Conservation (phyloP, 306 rosid species). For the Sphenostylis stenocarpa region DNA sequence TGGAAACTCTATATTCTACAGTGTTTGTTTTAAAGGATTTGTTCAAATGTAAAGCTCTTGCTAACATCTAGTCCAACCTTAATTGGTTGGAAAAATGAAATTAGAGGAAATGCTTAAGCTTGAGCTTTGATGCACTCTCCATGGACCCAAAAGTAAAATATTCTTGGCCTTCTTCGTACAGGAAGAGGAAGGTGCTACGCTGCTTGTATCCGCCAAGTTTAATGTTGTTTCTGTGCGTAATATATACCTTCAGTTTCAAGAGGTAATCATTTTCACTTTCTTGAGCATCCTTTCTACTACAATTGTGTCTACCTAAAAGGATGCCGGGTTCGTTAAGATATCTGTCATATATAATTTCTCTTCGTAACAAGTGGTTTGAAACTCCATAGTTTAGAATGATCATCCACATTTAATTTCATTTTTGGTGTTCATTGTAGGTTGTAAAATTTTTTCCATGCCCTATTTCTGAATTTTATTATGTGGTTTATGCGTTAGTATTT, state of each 20-base stretch:
- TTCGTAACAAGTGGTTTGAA: background rate
- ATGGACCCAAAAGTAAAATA: background rate
- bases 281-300: constrained; percentile 17
- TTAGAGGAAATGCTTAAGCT: constrained; percentile 8
- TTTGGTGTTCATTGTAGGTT: background rate
- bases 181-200: constrained; percentile 95
- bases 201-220: constrained; percentile 86
- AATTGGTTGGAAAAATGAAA: constrained; percentile 13
- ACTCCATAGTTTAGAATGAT: background rate
- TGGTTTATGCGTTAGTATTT: background rate
- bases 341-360: background rate
- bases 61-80: constrained; percentile 1
- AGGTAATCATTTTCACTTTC: constrained; percentile 51
- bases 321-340: background rate
- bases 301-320: background rate
- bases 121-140: background rate
- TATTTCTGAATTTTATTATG: constrained; percentile 6
- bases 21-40: background rate
- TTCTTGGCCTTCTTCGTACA: constrained; percentile 36
- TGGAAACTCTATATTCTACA: constrained; percentile 2
- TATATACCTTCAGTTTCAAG: constrained; percentile 84
- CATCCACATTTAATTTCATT: background rate
- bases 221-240: constrained; percentile 71
- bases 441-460: background rate
- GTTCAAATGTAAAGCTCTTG: background rate